These are phyloP conservation scores for Sonneratia alba DNA, from an alignment of 345 rosid species.

Conservation along the genomic window DNA sequence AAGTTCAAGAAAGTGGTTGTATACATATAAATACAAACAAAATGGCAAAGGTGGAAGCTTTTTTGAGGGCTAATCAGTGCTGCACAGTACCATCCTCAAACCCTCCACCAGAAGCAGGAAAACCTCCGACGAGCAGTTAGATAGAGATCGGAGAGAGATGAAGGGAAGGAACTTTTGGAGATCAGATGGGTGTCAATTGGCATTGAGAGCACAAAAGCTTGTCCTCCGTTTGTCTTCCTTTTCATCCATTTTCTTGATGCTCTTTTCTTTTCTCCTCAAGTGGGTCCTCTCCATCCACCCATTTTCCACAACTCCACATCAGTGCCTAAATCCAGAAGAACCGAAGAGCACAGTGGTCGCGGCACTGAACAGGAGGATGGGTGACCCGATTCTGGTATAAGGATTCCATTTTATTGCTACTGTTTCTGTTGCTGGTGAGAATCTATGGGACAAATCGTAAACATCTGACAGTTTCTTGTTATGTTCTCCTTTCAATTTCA, in stretches of 20 bases:
- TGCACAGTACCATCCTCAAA: not conserved
- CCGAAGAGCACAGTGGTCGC: not conserved
- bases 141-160: not conserved
- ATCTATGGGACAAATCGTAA: not conserved
- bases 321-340: not conserved
- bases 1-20: not conserved
- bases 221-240: not conserved
- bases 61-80: not conserved
- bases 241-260: not conserved
- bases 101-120: not conserved
- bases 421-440: not conserved
- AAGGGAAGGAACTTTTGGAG: not conserved
- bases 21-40: not conserved
- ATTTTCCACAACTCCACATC: slow-evolving; percentile 1
- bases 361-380: not conserved
- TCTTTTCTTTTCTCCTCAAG: not conserved
- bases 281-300: slow-evolving; percentile 2
- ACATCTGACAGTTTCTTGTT: not conserved
- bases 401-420: not conserved
- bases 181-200: slow-evolving; percentile 1
- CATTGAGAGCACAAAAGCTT: not conserved
- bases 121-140: not conserved
- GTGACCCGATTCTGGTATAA: not conserved
- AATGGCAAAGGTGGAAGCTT: not conserved
- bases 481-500: not conserved